Evolutionary conservation across 1,284 basidiomycete species (phyloP), one percentile per base, ranked within the genome.

Genomic region (Trichosporon ovoides): DNA sequence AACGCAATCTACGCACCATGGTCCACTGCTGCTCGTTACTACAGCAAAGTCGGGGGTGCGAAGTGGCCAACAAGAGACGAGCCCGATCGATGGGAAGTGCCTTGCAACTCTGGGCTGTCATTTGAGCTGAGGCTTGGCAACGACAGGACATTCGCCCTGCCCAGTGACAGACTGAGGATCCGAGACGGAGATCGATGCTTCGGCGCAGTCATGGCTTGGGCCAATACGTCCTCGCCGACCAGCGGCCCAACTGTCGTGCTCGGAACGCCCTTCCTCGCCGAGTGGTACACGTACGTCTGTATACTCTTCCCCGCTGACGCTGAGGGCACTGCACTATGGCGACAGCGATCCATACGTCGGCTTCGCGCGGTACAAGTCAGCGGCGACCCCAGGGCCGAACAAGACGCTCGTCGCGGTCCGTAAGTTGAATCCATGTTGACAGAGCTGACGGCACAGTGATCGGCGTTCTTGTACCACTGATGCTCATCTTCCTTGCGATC

Each of bases 181-280:
- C 12, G n/a, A 1, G 57, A 54, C 1, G 65, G 68, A 1, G 34
- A 58, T 28, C 60, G 66, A 2, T 77, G 76, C 60, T 75, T 71
- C 70, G 57, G 66, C 16, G 65, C 62, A 14, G 50, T 77, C 1
- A 64, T 72, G 1, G 67, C 74, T 1, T 77, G 76, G 76, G 57
- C 63, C n/a, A 67, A 68, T 22, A 68, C 64, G 0, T 72, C n/a
- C n/a, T n/a, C n/a, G n/a, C n/a, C n/a, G n/a, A n/a, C n/a, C n/a
- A n/a, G n/a, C n/a, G n/a, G n/a, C n/a, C n/a, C n/a, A n/a, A n/a
- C 70, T 52, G 18, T 77, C 19, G 55, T 73, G 20, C 60, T 77
- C 12, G 76, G 76, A 6, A 69, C 71, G 2, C 68, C 74, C 0
- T 77, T 77, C 63, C 57, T 77, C 55, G 66, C 66, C 9, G 68